phyloP scores from a whole-genome alignment of 2,329 filamentous ascomycete species.

The Botrytis fragariae region DNA sequence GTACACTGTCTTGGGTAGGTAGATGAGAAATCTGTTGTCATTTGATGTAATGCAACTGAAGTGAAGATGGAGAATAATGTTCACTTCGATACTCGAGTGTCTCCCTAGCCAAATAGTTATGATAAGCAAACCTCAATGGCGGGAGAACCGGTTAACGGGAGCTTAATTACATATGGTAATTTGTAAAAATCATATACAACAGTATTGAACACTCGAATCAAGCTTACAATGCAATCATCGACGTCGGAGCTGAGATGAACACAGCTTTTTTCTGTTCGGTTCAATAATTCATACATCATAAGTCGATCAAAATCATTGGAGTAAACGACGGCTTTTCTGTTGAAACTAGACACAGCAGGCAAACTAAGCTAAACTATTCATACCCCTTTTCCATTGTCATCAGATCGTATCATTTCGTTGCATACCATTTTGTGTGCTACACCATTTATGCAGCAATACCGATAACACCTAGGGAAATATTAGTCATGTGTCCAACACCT shows the following conservation, averaged over 20 bases:
- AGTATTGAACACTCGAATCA: background rate
- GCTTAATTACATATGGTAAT: background rate
- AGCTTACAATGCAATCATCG: background rate
- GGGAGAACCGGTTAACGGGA: background rate
- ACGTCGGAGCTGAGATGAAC: background rate
- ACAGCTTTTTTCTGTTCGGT: background rate
- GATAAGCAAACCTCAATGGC: background rate
- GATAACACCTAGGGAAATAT: conserved; percentile 65
- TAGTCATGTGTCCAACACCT: background rate
- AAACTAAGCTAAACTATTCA: conserved; percentile 6
- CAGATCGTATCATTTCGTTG: background rate
- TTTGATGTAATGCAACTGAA: background rate
- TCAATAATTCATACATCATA: background rate
- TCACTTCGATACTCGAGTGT: background rate
- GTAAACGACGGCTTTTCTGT: background rate
- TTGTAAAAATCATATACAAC: background rate
- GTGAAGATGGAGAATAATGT: background rate
- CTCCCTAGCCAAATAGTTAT: no score
- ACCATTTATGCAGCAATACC: conserved; percentile 71
- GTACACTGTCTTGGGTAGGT: background rate
- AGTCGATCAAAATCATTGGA: background rate
- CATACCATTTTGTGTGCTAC: background rate
- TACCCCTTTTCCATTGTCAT: conserved; percentile 8
- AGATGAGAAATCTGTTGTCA: background rate
- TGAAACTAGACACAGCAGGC: background rate